Base-by-base conservation (phyloP, 495 filamentous ascomycete genomes). In the Rostrohypoxylon terebratum region DNA sequence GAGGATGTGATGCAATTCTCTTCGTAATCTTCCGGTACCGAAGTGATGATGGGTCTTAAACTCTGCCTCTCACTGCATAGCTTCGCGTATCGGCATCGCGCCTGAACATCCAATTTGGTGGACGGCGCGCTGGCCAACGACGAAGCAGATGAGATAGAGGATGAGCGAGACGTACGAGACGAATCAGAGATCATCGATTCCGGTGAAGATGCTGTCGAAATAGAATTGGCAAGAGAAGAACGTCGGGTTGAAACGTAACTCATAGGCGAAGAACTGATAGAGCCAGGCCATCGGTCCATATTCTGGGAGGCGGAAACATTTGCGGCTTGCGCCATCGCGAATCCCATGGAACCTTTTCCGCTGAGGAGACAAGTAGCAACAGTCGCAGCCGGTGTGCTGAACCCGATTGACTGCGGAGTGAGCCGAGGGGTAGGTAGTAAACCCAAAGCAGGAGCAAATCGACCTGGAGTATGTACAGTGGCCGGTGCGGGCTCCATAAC, bases 381-480 rank as follows among this genome's bases (percentile, higher is more conserved):
- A 91, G 92, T 91, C 92, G 85, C 94, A 83, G 94, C 94, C 92
- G 95, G 95, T 91, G 94, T 96, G 82, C 84, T 88, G 75, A 89
- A 89, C 79, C 87, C 86, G 70, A 86, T 87, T 36, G 86, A 85
- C 75, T 93, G 90, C n/a, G 94, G 93, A 16, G 93, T 94, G 80
- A 95, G 80, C 73, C 89, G 88, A 61, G 93, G 92, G 1, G 93
- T 97, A 11, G 91, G 93, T 69, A 94, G 83, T 59, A 92, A 87
- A 69, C 87, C 88, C 66, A 91, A 83, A 63, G 86, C 81, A 25
- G 85, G 83, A 69, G 83, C 81, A 50, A 82, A 68, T 55, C 83
- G 81, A 65, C 81, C 77, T 33, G 83, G 79, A 33, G 77, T 79
- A 87, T 90, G 75, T 83, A 84, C 72, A 89, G 81, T 28, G 81